These are phyloP conservation scores for Salvia sclarea DNA, from an alignment of 305 asterid genomes.

Conservation along the genomic window DNA sequence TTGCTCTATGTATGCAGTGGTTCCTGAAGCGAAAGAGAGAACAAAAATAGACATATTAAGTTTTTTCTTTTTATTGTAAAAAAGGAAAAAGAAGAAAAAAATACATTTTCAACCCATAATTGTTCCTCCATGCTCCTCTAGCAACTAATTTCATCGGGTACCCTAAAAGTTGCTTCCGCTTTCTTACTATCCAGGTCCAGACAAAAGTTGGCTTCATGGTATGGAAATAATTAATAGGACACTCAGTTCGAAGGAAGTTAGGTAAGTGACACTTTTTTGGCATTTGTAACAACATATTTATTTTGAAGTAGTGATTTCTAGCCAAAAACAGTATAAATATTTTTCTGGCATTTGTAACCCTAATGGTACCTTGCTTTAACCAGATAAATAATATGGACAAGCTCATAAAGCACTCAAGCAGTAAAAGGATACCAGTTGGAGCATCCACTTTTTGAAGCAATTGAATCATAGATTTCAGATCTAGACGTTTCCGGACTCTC, in stretches of 20 bases:
- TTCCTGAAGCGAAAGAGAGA: conserved; percentile 62
- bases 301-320: background rate
- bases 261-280: background rate
- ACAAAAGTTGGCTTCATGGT: background rate
- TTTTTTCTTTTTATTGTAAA: too few species aligned
- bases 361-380: background rate
- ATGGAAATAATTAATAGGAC: background rate
- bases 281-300: background rate
- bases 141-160: background rate
- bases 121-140: background rate
- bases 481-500: conserved; percentile 70
- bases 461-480: conserved; percentile 71
- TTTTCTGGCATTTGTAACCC: too few species aligned
- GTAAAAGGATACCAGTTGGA: conserved; percentile 58
- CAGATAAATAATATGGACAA: background rate
- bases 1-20: conserved; percentile 88
- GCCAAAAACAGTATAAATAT: conserved; percentile 7
- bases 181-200: conserved; percentile 8
- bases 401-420: conserved; percentile 29
- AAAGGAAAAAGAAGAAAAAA: background rate
- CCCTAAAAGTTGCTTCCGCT: too few species aligned
- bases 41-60: conserved; percentile 17
- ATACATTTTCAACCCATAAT: background rate
- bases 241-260: conserved; percentile 2
- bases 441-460: conserved; percentile 76